Percentiles rank a stretch among this genome's conserved stretches.
These are phyloP conservation scores for Suillus fuscotomentosus DNA, from an alignment of 768 basidiomycete species.

Conservation along the genomic window DNA sequence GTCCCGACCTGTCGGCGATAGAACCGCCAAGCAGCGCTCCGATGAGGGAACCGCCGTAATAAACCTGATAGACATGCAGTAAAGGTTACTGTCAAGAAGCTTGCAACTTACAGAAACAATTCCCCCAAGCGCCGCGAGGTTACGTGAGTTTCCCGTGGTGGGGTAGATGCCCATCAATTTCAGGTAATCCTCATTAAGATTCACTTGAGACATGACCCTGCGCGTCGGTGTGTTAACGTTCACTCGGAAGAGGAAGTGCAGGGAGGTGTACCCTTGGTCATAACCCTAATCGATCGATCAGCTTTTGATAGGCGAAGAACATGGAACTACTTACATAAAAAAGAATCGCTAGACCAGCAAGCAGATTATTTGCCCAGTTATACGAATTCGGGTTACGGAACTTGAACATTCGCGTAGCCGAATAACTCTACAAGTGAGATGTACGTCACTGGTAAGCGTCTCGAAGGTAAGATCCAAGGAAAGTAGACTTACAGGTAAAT, in stretches of 20 bases:
- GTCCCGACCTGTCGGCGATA: conserved; percentile 7
- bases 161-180: conserved; percentile 8
- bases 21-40: conserved; percentile 5
- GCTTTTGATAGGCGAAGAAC: neutral
- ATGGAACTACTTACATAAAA: neutral
- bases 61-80: neutral
- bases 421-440: neutral
- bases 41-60: conserved; percentile 1
- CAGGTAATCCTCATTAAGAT: conserved; percentile 7
- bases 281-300: neutral
- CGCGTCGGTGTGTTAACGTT: neutral
- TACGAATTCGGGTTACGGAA: conserved; percentile 2
- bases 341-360: conserved; percentile 7
- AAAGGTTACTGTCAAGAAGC: neutral
- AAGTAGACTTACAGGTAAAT: conserved; percentile 5
- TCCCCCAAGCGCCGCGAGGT: conserved; percentile 9
- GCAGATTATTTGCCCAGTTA: conserved; percentile 10
- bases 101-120: conserved; percentile 8
- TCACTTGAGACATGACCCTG: conserved; percentile 10
- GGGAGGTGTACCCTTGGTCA: conserved; percentile 5
- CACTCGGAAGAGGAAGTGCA: neutral
- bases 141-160: conserved; percentile 8
- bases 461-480: neutral
- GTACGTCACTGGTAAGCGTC: neutral
- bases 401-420: conserved; percentile 4